phyloP scores from a whole-genome alignment of 495 filamentous ascomycete species.

The Clohesyomyces aquaticus region DNA sequence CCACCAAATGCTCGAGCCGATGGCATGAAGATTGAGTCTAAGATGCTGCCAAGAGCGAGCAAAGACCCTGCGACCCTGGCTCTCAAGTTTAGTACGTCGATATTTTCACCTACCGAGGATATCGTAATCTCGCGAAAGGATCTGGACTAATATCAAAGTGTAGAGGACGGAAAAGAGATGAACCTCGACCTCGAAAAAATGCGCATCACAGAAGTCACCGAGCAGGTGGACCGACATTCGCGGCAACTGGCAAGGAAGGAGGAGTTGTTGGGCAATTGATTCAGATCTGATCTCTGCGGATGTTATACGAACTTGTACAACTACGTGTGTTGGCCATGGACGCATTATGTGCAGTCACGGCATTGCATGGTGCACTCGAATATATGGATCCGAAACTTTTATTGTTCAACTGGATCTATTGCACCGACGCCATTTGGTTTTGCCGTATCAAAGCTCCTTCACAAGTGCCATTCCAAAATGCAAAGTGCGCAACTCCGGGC shows the following conservation, averaged over 20 bases:
- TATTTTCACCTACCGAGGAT: slow-evolving; percentile 44
- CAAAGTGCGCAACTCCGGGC: no score
- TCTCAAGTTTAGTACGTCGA: slow-evolving; percentile 78
- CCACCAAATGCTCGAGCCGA: slow-evolving; percentile 72
- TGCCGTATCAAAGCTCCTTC: background rate
- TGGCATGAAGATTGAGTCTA: slow-evolving; percentile 76
- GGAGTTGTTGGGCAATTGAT: slow-evolving; percentile 57
- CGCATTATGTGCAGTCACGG: slow-evolving; percentile 29
- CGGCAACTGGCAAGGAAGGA: slow-evolving; percentile 76
- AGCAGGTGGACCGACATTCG: slow-evolving; percentile 90
- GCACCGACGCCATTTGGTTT: background rate
- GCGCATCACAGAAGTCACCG: slow-evolving; percentile 82
- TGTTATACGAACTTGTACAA: slow-evolving; percentile 8
- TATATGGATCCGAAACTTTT: background rate
- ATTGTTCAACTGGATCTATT: background rate
- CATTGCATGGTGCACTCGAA: background rate
- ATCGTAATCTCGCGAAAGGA: slow-evolving; percentile 45
- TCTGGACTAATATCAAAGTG: background rate
- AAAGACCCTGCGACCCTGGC: slow-evolving; percentile 63
- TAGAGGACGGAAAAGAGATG: slow-evolving; percentile 84
- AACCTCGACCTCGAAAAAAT: slow-evolving; percentile 70
- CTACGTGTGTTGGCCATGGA: background rate
- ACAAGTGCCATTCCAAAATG: background rate
- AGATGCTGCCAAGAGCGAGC: slow-evolving; percentile 68
- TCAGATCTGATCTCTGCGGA: no score